Conservation (phyloP, 129 eudicot genomes). For the Kitagawia praeruptora region DNA sequence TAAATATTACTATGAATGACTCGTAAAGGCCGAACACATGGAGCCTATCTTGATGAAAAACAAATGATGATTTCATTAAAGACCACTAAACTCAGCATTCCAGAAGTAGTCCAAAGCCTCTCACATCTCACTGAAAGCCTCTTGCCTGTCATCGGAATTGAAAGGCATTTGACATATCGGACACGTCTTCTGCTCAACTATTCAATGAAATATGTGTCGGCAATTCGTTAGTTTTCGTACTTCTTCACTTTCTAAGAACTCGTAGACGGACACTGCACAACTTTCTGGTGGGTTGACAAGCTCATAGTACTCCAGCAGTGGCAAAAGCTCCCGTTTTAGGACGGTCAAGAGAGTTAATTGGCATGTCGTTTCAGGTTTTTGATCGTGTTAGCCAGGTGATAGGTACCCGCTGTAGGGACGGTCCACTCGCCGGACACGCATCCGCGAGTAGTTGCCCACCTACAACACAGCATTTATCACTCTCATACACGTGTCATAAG, state of each 20-base stretch:
- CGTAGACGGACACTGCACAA: slow-evolving; percentile 66
- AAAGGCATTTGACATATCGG: slow-evolving; percentile 56
- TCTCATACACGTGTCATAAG: too few relatives aligned
- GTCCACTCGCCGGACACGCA: too few relatives aligned
- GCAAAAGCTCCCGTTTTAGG: slow-evolving; percentile 44
- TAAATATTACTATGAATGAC: neutral
- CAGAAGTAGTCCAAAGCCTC: slow-evolving; percentile 42
- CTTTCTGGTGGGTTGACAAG: slow-evolving; percentile 29
- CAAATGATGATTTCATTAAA: too few relatives aligned
- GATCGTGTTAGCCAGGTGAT: slow-evolving; percentile 24
- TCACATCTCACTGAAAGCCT: slow-evolving; percentile 44
- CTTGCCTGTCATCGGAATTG: slow-evolving; percentile 29
- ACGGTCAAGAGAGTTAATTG: slow-evolving; percentile 32
- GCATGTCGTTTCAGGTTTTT: neutral
- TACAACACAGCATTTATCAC: too few relatives aligned
- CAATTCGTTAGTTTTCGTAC: slow-evolving; percentile 50
- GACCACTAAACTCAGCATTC: neutral
- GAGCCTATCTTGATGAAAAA: neutral
- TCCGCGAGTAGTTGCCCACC: too few relatives aligned
- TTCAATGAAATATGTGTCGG: slow-evolving; percentile 60
- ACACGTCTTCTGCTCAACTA: slow-evolving; percentile 65
- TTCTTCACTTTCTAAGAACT: slow-evolving; percentile 44
- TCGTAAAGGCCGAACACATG: neutral
- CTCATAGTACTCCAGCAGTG: slow-evolving; percentile 35
- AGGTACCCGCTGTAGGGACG: too few relatives aligned